A percentile compares a stretch with the other conserved stretches of the same genome.
Evolutionary conservation across 768 basidiomycete species (phyloP).

Genomic region (Daedalea quercina): DNA sequence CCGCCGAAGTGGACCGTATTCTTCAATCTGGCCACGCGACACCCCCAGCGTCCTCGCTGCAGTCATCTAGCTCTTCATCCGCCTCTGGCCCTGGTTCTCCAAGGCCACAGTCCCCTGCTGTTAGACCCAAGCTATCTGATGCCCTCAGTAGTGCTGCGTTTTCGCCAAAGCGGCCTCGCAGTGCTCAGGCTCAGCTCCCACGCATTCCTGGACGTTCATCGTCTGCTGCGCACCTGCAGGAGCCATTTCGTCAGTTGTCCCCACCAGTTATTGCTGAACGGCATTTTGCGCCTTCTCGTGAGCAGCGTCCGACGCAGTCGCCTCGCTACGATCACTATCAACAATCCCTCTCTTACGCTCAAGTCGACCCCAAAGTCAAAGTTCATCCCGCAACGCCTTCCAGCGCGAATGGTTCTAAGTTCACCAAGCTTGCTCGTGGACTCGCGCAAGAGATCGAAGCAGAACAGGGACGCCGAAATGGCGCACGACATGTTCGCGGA

Average conservation of each 20-base stretch:
- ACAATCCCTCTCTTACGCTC: constrained; percentile 19
- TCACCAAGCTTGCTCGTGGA: constrained; percentile 52
- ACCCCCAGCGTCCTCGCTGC: constrained; percentile 36
- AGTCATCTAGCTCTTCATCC: constrained; percentile 35
- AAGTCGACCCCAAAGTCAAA: constrained; percentile 41
- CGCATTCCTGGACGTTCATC: constrained; percentile 4
- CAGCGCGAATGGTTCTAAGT: constrained; percentile 39
- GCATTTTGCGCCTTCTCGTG: too few relatives aligned
- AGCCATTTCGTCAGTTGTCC: constrained; percentile 2
- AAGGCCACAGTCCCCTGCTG: constrained; percentile 28
- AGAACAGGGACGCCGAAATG: constrained; percentile 19
- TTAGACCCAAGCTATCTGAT: constrained; percentile 61
- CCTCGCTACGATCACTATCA: constrained; percentile 4
- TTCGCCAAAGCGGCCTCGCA: constrained; percentile 71
- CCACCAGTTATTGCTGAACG: too few relatives aligned
- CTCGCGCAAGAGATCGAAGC: constrained; percentile 48
- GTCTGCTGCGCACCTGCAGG: background rate
- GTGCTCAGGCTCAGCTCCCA: constrained; percentile 20
- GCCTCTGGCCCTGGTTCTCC: constrained; percentile 37
- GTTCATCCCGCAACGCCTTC: constrained; percentile 61
- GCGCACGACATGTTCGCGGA: background rate
- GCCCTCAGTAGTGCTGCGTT: constrained; percentile 65
- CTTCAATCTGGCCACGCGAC: constrained; percentile 47
- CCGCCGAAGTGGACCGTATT: constrained; percentile 54
- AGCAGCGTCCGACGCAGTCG: constrained; percentile 3